phyloP scores from a whole-genome alignment of 2,329 filamentous ascomycete species.

The Ophiostoma australiae region DNA sequence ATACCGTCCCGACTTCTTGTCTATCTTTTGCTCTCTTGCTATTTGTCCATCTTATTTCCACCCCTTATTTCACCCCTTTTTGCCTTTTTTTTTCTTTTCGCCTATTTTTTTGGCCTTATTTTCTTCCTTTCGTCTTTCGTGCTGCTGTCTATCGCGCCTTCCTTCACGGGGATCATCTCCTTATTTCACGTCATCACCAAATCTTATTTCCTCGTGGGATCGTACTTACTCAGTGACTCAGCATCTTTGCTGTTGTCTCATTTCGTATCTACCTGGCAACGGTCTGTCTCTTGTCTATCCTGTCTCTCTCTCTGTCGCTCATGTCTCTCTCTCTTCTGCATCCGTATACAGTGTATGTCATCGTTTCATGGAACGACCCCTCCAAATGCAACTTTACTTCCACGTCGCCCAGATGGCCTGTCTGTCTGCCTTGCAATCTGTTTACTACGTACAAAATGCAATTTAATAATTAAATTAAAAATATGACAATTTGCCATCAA shows the following conservation, averaged over 20 bases:
- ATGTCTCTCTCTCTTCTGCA: neutral
- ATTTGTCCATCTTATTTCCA: neutral
- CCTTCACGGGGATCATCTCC: slow-evolving; percentile 1
- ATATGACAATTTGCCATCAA: too few species aligned
- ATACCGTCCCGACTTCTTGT: neutral
- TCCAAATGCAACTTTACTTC: neutral
- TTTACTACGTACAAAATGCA: neutral
- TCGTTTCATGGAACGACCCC: neutral
- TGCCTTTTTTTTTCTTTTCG: neutral
- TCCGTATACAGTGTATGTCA: neutral
- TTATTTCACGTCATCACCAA: slow-evolving; percentile 12
- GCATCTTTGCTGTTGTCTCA: neutral
- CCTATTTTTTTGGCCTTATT: neutral
- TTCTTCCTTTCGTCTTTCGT: neutral
- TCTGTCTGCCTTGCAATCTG: neutral
- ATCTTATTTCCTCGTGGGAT: slow-evolving; percentile 1
- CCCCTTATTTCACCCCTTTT: slow-evolving; percentile 12
- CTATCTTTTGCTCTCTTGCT: neutral
- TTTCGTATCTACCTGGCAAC: neutral
- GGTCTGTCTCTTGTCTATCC: neutral
- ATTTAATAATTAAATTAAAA: neutral
- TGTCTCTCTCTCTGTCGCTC: neutral
- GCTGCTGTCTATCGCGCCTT: neutral
- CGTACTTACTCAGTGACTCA: neutral
- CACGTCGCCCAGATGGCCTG: neutral